Evolutionary conservation across 75 land plant species (phyloP).

Genomic region (Isoetes taiwanensis): DNA sequence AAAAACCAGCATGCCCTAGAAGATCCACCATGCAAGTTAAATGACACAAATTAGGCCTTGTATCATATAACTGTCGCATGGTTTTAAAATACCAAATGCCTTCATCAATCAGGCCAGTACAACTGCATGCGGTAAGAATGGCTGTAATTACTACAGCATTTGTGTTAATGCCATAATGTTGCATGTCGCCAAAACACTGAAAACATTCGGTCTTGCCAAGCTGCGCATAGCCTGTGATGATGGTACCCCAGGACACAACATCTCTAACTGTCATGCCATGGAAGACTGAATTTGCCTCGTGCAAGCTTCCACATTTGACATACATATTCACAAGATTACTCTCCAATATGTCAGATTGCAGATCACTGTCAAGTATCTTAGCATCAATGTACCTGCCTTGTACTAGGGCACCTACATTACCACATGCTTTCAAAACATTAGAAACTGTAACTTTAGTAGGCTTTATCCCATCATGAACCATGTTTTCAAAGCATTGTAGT

Average conservation of each 20-base stretch:
- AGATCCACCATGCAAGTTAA: conserved; percentile 8
- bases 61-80: not conserved
- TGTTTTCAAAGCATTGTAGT: too few species aligned
- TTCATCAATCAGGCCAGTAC: conserved; percentile 7
- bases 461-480: too few species aligned
- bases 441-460: too few species aligned
- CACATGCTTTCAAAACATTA: not conserved
- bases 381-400: not conserved
- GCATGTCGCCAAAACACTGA: too few species aligned
- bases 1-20: not conserved
- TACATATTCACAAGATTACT: not conserved
- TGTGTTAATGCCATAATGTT: not conserved
- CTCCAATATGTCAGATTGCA: not conserved
- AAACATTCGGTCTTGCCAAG: too few species aligned
- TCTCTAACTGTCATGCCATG: not conserved
- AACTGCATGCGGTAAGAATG: conserved; percentile 4
- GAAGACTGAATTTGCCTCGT: not conserved
- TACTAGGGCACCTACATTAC: not conserved
- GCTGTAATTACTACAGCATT: not conserved
- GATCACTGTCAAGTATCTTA: not conserved
- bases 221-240: conserved; percentile 1
- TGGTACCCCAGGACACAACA: conserved; percentile 1
- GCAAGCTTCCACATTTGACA: not conserved
- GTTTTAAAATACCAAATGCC: not conserved
- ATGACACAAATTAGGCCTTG: not conserved